Conservation (phyloP, 75 land plant genomes). For the Sequoiadendron giganteum region DNA sequence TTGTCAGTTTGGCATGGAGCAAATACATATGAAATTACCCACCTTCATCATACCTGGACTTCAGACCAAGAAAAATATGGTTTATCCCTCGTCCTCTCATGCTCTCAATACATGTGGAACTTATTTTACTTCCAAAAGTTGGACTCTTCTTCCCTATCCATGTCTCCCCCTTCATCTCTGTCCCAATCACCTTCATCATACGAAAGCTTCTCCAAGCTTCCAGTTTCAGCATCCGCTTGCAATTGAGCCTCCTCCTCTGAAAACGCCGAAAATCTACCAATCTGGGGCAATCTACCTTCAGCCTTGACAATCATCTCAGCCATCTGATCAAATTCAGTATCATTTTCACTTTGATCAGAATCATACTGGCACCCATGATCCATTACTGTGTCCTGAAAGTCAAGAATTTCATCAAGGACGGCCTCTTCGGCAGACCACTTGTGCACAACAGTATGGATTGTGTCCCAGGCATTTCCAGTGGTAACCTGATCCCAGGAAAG, state of each 20-base stretch:
- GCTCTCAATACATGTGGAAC: not conserved
- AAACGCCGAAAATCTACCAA: constrained; percentile 37
- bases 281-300: constrained; percentile 6
- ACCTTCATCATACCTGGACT: not conserved
- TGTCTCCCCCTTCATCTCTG: constrained; percentile 21
- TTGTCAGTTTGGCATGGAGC: not conserved
- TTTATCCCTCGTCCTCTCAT: not conserved
- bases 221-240: constrained; percentile 9
- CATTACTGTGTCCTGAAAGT: constrained; percentile 12
- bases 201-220: constrained; percentile 8
- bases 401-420: constrained; percentile 18
- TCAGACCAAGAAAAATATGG: not conserved
- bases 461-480: constrained; percentile 47
- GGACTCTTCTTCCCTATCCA: constrained; percentile 10
- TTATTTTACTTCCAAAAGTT: not conserved
- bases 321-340: constrained; percentile 43
- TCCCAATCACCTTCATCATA: constrained; percentile 16
- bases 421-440: constrained; percentile 12
- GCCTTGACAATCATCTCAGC: constrained; percentile 22
- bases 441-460: constrained; percentile 15
- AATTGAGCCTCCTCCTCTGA: constrained; percentile 49
- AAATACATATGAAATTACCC: not conserved
- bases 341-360: constrained; percentile 21
- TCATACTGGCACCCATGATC: constrained; percentile 12
- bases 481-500: constrained; percentile 70